phyloP scores from a whole-genome alignment of 768 basidiomycete genomes.

The Lentinula detonsa region DNA sequence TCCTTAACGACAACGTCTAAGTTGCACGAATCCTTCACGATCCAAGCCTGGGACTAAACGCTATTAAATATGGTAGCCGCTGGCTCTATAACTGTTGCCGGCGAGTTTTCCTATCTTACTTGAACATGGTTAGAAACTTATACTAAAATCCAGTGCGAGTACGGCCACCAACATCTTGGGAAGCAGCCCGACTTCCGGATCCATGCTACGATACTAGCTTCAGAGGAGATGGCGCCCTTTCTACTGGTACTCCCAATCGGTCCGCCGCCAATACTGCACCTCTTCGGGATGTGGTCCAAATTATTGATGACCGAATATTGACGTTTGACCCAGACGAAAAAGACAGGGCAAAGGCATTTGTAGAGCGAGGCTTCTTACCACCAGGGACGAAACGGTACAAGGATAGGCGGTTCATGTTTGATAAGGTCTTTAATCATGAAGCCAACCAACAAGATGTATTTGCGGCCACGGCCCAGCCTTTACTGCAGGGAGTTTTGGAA shows the following conservation, averaged over 20 bases:
- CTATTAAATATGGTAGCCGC: conserved; percentile 59
- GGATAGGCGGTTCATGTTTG: conserved; percentile 96
- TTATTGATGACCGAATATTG: conserved; percentile 90
- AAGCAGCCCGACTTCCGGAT: conserved; percentile 80
- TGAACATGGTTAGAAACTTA: not conserved
- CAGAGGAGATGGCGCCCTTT: conserved; percentile 82
- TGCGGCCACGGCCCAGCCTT: conserved; percentile 76
- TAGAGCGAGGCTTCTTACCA: conserved; percentile 79
- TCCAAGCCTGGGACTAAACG: not conserved
- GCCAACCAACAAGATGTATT: conserved; percentile 85
- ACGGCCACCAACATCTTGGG: conserved; percentile 80
- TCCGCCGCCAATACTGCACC: conserved; percentile 45
- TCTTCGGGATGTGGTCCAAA: conserved; percentile 75
- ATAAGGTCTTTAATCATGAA: conserved; percentile 81
- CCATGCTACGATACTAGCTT: conserved; percentile 63
- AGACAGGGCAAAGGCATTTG: conserved; percentile 72
- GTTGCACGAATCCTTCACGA: not conserved
- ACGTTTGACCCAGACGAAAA: conserved; percentile 95
- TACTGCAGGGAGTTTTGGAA: conserved; percentile 80
- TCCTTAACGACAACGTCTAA: not conserved
- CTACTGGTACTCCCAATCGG: conserved; percentile 46
- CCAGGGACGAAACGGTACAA: conserved; percentile 93
- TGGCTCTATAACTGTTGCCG: conserved; percentile 85
- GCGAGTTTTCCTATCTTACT: conserved; percentile 30
- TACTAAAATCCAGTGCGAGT: conserved; percentile 63